Evolutionary conservation across 768 basidiomycete species (phyloP), one percentile per base, ranked within the genome.

Genomic region (Tulasnella sp.): DNA sequence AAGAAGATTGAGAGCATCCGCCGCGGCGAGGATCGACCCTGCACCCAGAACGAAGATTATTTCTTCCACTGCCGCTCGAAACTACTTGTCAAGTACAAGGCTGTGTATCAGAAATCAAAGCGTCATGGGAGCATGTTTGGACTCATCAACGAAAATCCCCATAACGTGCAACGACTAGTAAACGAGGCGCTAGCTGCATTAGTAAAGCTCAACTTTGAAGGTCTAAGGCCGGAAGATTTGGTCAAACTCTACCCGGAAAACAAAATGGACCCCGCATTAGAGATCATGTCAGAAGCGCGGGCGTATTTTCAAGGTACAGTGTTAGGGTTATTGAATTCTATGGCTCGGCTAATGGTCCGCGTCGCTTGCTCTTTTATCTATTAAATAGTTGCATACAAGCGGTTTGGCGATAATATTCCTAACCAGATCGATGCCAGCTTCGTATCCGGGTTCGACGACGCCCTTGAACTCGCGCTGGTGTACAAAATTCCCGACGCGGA

Each of bases 331-430:
- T 44, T 14, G 40, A 10, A 40, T 44, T 44, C 10, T 44, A 16
- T 16, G 42, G 40, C 40, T 44, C 16, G 10, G 42, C 42, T 44
- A 5, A 44, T 8, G 10, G 42, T 1, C 42, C 42, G 14, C 4
- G 14, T 1, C 10, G 6, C 10, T 44, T 7, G 2, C 19, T 12
- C 91, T 9, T 84, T 83, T 24, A 86, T 84, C 0, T 84, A n/a
- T 27, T 42, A n/a, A n/a, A 3, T 34, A 92, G 91, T 92, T 1
- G 88, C 90, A 0, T 91, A 89, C 83, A 91, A 91, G 83, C 87
- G 91, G 1, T 88, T 91, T 80, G 86, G 86, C 0, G 91, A 92
- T 82, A 88, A 87, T 71, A 83, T 92, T 6, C 89, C 91, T 4
- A 84, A 88, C 48, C 87, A 88, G 2, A 89, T 92, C 77, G 91